Evolutionary conservation across 2,329 filamentous ascomycete genomes (phyloP).

Genomic region (Hymenoscyphus infarciens): DNA sequence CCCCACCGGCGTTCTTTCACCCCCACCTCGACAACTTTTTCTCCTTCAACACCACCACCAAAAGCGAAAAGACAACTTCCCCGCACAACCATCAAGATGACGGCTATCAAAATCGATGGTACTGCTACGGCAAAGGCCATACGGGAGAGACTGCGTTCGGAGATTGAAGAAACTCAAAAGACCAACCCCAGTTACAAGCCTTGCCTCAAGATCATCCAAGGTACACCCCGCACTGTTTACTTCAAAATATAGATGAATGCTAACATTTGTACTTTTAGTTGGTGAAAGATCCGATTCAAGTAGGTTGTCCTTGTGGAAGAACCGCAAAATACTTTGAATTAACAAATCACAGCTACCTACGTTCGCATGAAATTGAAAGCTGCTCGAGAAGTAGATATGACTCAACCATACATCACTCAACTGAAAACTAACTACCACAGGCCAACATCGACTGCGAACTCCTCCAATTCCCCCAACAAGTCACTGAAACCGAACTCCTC

Average conservation of each 20-base stretch:
- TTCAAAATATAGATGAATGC: slow-evolving; percentile 15
- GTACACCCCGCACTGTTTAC: slow-evolving; percentile 41
- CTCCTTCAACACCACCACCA: slow-evolving; percentile 13
- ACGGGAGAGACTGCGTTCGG: slow-evolving; percentile 71
- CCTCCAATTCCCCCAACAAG: slow-evolving; percentile 75
- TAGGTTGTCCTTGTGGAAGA: slow-evolving; percentile 43
- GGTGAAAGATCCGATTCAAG: slow-evolving; percentile 90
- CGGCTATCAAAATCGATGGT: slow-evolving; percentile 89
- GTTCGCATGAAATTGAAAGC: slow-evolving; percentile 99
- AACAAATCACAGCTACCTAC: slow-evolving; percentile 69
- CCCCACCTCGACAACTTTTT: slow-evolving; percentile 14
- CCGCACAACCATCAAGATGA: slow-evolving; percentile 63
- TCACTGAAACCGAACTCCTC: slow-evolving; percentile 81
- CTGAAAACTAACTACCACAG: slow-evolving; percentile 41
- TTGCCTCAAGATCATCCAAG: slow-evolving; percentile 90
- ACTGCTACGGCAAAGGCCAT: slow-evolving; percentile 91
- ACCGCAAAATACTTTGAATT: neutral
- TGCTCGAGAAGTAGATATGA: slow-evolving; percentile 67
- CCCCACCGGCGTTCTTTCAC: slow-evolving; percentile 29
- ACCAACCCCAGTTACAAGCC: slow-evolving; percentile 85
- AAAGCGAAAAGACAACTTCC: slow-evolving; percentile 40
- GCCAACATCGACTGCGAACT: slow-evolving; percentile 87
- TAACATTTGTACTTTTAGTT: slow-evolving; percentile 50
- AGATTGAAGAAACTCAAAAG: slow-evolving; percentile 79
- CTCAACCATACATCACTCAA: neutral